Evolutionary conservation across 2,329 filamentous ascomycete genomes (phyloP).

Genomic region (Blastomyces emzantsi): DNA sequence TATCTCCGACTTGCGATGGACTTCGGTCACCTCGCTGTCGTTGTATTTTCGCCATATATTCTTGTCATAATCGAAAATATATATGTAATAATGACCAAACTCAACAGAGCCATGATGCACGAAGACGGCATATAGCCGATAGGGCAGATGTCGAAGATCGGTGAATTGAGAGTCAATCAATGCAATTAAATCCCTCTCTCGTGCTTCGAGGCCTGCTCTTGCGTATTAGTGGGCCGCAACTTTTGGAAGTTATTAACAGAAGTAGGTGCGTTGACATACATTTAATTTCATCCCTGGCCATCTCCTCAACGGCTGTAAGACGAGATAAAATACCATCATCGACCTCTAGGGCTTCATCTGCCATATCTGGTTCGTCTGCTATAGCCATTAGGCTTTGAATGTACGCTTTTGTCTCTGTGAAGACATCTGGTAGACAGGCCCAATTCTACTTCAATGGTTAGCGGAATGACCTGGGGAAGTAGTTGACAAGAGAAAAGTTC

Average conservation of each 20-base stretch:
- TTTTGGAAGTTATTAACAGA: background rate
- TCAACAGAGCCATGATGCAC: slow-evolving; percentile 64
- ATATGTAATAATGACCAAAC: slow-evolving; percentile 93
- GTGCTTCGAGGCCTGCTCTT: slow-evolving; percentile 29
- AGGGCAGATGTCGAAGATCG: slow-evolving; percentile 57
- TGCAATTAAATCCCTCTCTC: slow-evolving; percentile 39
- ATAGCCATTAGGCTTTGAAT: slow-evolving; percentile 35
- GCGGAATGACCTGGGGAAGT: background rate
- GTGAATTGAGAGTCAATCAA: slow-evolving; percentile 52
- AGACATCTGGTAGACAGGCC: slow-evolving; percentile 25
- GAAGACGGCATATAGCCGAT: slow-evolving; percentile 83
- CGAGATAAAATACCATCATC: slow-evolving; percentile 33
- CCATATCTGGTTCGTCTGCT: slow-evolving; percentile 25
- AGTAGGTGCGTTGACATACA: slow-evolving; percentile 23
- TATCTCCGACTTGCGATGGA: slow-evolving; percentile 56
- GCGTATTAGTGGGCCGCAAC: background rate
- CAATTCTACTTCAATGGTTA: slow-evolving; percentile 15
- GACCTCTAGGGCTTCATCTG: slow-evolving; percentile 37
- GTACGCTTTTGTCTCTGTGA: slow-evolving; percentile 33
- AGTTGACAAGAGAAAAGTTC: background rate
- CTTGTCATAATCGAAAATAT: slow-evolving; percentile 80
- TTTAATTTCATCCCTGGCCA: slow-evolving; percentile 41
- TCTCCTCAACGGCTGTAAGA: slow-evolving; percentile 39
- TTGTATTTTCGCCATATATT: slow-evolving; percentile 90
- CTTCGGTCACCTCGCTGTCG: slow-evolving; percentile 68